Base-by-base conservation (phyloP, 208 protist species). In the Herpetomonas samuelpessoai region DNA sequence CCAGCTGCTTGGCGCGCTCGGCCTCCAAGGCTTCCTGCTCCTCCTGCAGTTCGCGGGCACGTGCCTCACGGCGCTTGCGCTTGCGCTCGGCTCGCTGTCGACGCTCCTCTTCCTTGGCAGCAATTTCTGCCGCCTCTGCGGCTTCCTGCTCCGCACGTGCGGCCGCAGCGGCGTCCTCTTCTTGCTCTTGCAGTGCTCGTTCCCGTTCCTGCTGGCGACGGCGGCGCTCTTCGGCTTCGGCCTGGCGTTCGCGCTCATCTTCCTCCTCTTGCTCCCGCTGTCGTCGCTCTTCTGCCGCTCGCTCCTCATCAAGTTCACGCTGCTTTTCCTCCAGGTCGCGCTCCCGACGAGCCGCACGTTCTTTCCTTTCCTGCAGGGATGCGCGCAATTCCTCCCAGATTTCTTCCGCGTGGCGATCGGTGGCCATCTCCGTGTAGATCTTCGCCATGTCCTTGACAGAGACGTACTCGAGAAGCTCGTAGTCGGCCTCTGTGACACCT, bases 371-470 rank as follows among this genome's bases (percentile, higher is more conserved):
- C 57, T 81, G 63, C 31, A 96, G 65, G 0, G 81, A 62, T 0
- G 48, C 56, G 14, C 75, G 76, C 26, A 96, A 74, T 55, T 92
- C 77, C 10, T 61, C 50, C 86, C 86, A 96, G 53, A 96, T 91
- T 41, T 82, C 74, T 31, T 91, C 81, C 2, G 73, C 82, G 56
- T 88, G 74, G 18, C 76, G 72, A 18, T 84, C 69, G 9, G 58
- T 70, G 26, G 71, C 65, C 74, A 96, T 83, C 58, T 92, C 84
- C 22, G 71, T 76, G 62, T 92, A 88, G 49, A 96, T 92, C 56
- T 86, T 92, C 28, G 83, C 77, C 84, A 96, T 92, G 66, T 91
- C 90, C 74, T 81, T 82, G 45, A 92, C 86, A 2, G 83, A 88
- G 12, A 92, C 82, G 50, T 81, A 83, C 61, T 85, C 71, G 3